phyloP scores from a whole-genome alignment of 192 early-diverging fungal species.

The Lunasporangiospora selenospora region DNA sequence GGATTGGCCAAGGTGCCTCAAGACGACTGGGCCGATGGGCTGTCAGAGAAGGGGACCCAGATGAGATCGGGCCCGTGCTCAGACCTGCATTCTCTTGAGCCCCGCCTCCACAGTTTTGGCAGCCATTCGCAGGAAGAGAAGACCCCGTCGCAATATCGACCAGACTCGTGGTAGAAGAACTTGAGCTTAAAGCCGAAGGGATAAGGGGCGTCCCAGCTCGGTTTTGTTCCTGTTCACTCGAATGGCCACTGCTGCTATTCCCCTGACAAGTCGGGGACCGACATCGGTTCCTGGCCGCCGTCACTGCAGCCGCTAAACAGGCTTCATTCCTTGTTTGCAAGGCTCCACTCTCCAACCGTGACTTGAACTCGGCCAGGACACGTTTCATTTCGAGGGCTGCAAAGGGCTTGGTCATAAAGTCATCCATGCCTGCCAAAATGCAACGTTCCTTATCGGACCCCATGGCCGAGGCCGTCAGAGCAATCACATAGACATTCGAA shows the following conservation, averaged over 20 bases:
- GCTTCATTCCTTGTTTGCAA: conserved; percentile 22
- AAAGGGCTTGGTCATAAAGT: conserved; percentile 62
- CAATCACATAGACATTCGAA: conserved; percentile 59
- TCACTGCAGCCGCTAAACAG: conserved; percentile 21
- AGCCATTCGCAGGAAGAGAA: neutral
- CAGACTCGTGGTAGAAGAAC: conserved; percentile 12
- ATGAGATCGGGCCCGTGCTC: neutral
- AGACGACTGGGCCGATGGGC: conserved; percentile 12
- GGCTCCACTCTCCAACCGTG: conserved; percentile 6
- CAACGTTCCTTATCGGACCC: conserved; percentile 57
- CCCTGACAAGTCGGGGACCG: conserved; percentile 14
- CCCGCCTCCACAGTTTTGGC: conserved; percentile 6
- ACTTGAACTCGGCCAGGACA: conserved; percentile 21
- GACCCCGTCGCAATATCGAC: conserved; percentile 4
- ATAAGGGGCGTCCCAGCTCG: conserved; percentile 10
- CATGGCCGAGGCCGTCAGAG: conserved; percentile 60
- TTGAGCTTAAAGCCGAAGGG: conserved; percentile 4
- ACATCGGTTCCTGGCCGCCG: conserved; percentile 16
- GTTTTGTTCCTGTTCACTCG: neutral
- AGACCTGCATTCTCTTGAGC: neutral
- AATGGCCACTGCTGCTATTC: neutral
- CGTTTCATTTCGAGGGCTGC: conserved; percentile 57
- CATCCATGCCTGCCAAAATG: conserved; percentile 64
- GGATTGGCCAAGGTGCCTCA: conserved; percentile 22
- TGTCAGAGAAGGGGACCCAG: neutral